These are phyloP conservation scores for Gaillardinia entomophila DNA, from an alignment of 805 yeast genomes.

Conservation along the genomic window DNA sequence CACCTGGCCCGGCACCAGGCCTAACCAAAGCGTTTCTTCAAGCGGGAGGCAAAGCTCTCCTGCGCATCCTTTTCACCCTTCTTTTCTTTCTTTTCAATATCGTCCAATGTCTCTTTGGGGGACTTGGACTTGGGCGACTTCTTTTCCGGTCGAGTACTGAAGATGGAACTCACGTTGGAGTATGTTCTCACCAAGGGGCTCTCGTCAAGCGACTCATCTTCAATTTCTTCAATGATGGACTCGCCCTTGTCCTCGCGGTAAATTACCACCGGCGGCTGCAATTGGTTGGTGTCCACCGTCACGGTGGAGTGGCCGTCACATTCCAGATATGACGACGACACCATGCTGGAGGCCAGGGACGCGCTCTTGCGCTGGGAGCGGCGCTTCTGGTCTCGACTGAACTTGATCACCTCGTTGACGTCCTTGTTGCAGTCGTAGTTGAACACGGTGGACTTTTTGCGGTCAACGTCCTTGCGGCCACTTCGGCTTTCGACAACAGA, in stretches of 20 bases:
- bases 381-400: conserved; percentile 5
- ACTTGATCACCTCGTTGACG: conserved; percentile 10
- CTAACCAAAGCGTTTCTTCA: no score
- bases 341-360: not conserved
- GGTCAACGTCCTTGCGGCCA: not conserved
- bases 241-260: not conserved
- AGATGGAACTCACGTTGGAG: conserved; percentile 23
- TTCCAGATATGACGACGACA: conserved; percentile 1
- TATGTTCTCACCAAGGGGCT: conserved; percentile 13
- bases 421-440: conserved; percentile 9
- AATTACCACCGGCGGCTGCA: conserved; percentile 1
- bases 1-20: no score
- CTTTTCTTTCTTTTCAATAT: no score
- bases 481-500: no score
- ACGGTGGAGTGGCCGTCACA: conserved; percentile 1
- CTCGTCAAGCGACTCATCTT: conserved; percentile 3
- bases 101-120: not conserved
- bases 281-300: conserved; percentile 1
- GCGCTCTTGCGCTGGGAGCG: not conserved
- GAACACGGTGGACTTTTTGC: conserved; percentile 4
- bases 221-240: not conserved
- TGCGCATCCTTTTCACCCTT: no score
- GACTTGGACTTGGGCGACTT: not conserved
- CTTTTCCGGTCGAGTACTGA: conserved; percentile 17
- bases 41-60: no score